These are phyloP conservation scores for Prunus padus DNA, from an alignment of 306 rosid species.

Conservation along the genomic window DNA sequence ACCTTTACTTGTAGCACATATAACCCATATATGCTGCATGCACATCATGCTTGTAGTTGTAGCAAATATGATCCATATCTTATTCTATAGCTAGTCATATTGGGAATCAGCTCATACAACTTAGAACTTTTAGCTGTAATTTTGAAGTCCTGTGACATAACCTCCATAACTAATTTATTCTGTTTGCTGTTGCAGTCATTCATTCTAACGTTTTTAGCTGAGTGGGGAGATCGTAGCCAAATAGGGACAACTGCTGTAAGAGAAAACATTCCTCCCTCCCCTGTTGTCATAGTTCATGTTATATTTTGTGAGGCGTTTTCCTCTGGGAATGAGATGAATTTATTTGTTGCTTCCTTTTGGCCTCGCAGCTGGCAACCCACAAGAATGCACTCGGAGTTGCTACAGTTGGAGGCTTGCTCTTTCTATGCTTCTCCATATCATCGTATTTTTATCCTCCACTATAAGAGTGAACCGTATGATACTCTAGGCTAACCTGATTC, in stretches of 20 bases:
- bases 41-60: not conserved
- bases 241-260: conserved; percentile 99
- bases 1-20: not conserved
- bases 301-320: not conserved
- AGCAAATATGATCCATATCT: not conserved
- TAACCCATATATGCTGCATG: not conserved
- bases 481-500: conserved; percentile 33
- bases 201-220: conserved; percentile 89
- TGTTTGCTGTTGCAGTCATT: conserved; percentile 67
- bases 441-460: conserved; percentile 96
- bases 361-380: conserved; percentile 91
- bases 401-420: conserved; percentile 94
- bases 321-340: not conserved
- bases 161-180: conserved; percentile 6
- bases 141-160: not conserved
- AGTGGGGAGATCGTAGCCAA: conserved; percentile 99
- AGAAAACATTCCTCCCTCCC: not conserved
- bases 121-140: not conserved
- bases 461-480: conserved; percentile 32
- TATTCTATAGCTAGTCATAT: not conserved
- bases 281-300: conserved; percentile 6
- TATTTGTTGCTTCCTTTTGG: not conserved
- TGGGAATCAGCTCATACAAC: not conserved
- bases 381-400: conserved; percentile 96
- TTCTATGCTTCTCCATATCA: conserved; percentile 87